Percentiles rank a stretch among this genome's conserved stretches.
These are phyloP conservation scores for Friedmanniomyces endolithicus DNA, from an alignment of 495 filamentous ascomycete species.

Conservation along the genomic window DNA sequence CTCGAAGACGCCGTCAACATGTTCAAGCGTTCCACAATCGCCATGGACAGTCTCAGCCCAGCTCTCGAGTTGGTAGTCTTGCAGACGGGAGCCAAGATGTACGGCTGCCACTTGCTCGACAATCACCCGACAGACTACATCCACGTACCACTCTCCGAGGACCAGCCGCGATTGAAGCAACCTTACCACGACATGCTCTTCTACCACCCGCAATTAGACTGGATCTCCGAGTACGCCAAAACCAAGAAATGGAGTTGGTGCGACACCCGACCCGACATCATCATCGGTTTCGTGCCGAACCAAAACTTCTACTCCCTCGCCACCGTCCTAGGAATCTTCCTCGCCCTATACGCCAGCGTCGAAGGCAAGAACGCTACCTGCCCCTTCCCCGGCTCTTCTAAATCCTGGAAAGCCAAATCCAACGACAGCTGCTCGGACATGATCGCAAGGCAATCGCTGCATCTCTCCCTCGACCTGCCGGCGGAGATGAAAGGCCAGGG, in stretches of 20 bases:
- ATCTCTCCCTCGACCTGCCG: slow-evolving; percentile 18
- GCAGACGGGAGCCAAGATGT: slow-evolving; percentile 29
- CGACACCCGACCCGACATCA: slow-evolving; percentile 28
- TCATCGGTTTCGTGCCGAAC: slow-evolving; percentile 30
- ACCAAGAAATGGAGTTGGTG: slow-evolving; percentile 26
- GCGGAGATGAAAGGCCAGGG: slow-evolving; percentile 19
- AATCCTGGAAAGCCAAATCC: slow-evolving; percentile 22
- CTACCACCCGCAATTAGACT: slow-evolving; percentile 29
- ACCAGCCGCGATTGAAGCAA: slow-evolving; percentile 19
- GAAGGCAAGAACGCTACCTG: slow-evolving; percentile 22
- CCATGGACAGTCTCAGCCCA: slow-evolving; percentile 20
- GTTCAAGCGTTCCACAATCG: slow-evolving; percentile 25
- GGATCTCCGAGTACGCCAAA: slow-evolving; percentile 20
- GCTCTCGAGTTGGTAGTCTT: slow-evolving; percentile 26
- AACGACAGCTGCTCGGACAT: slow-evolving; percentile 26
- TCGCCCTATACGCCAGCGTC: slow-evolving; percentile 20
- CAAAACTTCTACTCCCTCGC: slow-evolving; percentile 26
- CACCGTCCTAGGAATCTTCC: slow-evolving; percentile 24
- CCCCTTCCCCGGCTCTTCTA: slow-evolving; percentile 24
- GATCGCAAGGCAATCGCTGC: slow-evolving; percentile 26
- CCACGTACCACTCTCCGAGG: slow-evolving; percentile 26
- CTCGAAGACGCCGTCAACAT: slow-evolving; percentile 27
- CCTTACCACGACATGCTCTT: slow-evolving; percentile 26
- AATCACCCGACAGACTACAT: slow-evolving; percentile 28
- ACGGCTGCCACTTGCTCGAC: slow-evolving; percentile 26